phyloP scores from a whole-genome alignment of 768 basidiomycete species.

The Russula sp. region DNA sequence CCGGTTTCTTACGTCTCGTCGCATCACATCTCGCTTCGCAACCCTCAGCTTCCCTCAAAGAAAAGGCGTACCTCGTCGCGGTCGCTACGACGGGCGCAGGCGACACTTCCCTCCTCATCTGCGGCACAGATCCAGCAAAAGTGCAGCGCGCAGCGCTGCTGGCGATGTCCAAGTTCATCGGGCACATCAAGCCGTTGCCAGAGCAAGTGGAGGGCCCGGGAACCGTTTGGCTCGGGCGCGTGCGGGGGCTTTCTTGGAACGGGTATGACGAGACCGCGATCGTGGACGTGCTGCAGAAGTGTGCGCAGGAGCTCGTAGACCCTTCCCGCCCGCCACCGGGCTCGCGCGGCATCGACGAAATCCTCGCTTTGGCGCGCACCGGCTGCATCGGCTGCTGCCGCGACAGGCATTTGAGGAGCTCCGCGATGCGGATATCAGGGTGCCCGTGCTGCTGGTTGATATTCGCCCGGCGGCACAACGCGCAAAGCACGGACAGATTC shows the following conservation, averaged over 20 bases:
- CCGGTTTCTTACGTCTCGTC: constrained; percentile 54
- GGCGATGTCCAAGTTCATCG: constrained; percentile 65
- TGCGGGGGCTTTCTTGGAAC: constrained; percentile 53
- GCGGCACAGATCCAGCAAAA: constrained; percentile 52
- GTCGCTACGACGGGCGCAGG: constrained; percentile 48
- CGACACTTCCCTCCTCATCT: constrained; percentile 49
- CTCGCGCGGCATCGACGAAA: constrained; percentile 54
- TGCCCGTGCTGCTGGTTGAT: constrained; percentile 73
- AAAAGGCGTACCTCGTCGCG: constrained; percentile 47
- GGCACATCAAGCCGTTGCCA: constrained; percentile 44
- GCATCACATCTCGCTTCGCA: constrained; percentile 49
- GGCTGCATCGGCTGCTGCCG: constrained; percentile 61
- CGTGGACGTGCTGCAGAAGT: constrained; percentile 68
- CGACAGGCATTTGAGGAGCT: constrained; percentile 60
- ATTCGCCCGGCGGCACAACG: constrained; percentile 68
- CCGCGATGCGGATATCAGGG: constrained; percentile 43
- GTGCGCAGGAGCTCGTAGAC: constrained; percentile 55
- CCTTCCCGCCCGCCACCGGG: constrained; percentile 63
- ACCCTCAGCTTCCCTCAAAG: constrained; percentile 43
- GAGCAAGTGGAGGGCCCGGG: constrained; percentile 25
- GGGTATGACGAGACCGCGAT: constrained; percentile 64
- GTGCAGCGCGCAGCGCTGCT: constrained; percentile 69
- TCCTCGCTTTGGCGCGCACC: constrained; percentile 59
- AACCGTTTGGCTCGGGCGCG: constrained; percentile 43
- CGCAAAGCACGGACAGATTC: constrained; percentile 53